Percentiles rank a stretch among this genome's conserved stretches.
Conservation (phyloP, 495 filamentous ascomycete genomes). For the Neurospora sp. region DNA sequence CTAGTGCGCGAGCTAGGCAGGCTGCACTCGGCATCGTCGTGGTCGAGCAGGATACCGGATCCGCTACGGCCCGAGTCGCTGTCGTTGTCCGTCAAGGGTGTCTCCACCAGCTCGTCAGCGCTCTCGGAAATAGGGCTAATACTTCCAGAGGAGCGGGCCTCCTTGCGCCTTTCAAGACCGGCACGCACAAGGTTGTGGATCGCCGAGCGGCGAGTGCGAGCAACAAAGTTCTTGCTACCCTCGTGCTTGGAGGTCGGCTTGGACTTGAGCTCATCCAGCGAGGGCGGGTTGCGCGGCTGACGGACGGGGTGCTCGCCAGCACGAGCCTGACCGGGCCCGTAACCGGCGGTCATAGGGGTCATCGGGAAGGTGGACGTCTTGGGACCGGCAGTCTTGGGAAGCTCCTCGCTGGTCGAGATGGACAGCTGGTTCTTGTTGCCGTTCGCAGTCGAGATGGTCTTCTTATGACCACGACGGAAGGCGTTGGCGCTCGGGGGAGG, state of each 20-base stretch:
- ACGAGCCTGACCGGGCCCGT: slow-evolving; percentile 85
- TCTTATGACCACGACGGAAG: slow-evolving; percentile 88
- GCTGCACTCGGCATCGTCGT: slow-evolving; percentile 58
- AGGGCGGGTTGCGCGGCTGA: slow-evolving; percentile 86
- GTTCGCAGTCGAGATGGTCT: slow-evolving; percentile 69
- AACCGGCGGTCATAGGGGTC: slow-evolving; percentile 70
- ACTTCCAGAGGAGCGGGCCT: slow-evolving; percentile 55
- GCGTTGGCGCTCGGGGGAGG: slow-evolving; percentile 74
- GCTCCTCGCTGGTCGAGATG: slow-evolving; percentile 41
- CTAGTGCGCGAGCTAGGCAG: slow-evolving; percentile 70
- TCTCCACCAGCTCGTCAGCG: slow-evolving; percentile 63
- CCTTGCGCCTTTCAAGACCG: slow-evolving; percentile 74
- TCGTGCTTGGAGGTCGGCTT: slow-evolving; percentile 91
- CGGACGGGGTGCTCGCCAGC: slow-evolving; percentile 91
- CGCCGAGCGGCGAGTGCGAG: slow-evolving; percentile 84
- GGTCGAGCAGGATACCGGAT: slow-evolving; percentile 57
- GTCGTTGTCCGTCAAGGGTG: slow-evolving; percentile 65
- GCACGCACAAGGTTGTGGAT: slow-evolving; percentile 86
- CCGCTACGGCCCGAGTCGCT: slow-evolving; percentile 69
- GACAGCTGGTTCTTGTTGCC: slow-evolving; percentile 48
- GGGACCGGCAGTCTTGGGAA: slow-evolving; percentile 54
- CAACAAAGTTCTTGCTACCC: slow-evolving; percentile 96
- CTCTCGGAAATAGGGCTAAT: slow-evolving; percentile 82
- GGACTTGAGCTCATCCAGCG: slow-evolving; percentile 79
- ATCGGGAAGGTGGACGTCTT: slow-evolving; percentile 68